Base-by-base conservation (phyloP, 2,329 filamentous ascomycete species). In the Penicillium polonicum region DNA sequence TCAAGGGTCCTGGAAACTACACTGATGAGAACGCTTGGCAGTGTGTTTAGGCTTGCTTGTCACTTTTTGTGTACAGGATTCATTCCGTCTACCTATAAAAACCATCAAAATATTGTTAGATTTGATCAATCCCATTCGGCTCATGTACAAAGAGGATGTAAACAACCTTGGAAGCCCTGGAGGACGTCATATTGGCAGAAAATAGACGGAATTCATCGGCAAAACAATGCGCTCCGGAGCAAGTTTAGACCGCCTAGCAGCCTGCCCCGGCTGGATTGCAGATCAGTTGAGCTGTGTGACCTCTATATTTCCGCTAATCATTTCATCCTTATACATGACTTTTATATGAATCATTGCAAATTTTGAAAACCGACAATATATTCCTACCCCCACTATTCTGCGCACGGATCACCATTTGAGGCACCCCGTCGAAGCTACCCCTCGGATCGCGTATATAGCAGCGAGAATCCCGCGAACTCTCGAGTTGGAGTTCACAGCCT, bases 21-120 rank as follows among this genome's bases (percentile, higher is more conserved):
- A 72, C 71, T 0, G 68, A 73, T 54, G 70, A 74, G 59, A 66
- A 70, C 39, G 65, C 70, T 9, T 74, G 72, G 72, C 52, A 69
- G 45, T 74, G 71, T 59, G 58, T 73, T 41, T 73, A 61, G 46
- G 29, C 19, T 33, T 33, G 23, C 5, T 23, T 35, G 29, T 13
- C 45, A 6, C 5, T 35, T 33, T 3, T 12, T 48, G 8, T 35
- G 2, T 25, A 35, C 25, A n/a, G 4, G 1, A 10, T 0, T 23
- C 4, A 6, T 17, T 19, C 10, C 5, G 21, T 0, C 3, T 10
- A 21, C 4, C 13, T 33, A 21, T 2, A 12, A 21, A 33, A 17
- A 2, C 3, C 15, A 48, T 23, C 15, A 2, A 6, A 23, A 1
- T 4, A 4, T 25, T 17, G 4, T 13, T 29, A 35, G 29, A 35